Evolutionary conservation across 202 grass and related monocot genomes (phyloP).

Genomic region (Schoenoplectus tabernaemontani): DNA sequence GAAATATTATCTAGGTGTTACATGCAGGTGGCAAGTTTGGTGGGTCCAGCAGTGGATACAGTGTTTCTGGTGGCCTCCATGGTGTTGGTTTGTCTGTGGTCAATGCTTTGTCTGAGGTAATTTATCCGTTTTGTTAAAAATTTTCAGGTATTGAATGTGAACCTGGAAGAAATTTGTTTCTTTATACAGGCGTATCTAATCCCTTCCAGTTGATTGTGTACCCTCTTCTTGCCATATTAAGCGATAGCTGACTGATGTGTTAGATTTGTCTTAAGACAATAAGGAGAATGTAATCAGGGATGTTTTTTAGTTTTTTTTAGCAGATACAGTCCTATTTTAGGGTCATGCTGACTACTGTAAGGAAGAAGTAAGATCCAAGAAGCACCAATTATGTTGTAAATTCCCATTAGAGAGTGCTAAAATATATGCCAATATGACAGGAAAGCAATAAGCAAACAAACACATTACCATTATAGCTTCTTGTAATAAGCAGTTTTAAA

Average conservation of each 20-base stretch:
- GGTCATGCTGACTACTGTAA: no score
- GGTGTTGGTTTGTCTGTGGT: slow-evolving; percentile 96
- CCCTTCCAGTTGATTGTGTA: neutral
- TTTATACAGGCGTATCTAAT: neutral
- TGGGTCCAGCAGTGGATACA: slow-evolving; percentile 86
- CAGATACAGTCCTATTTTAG: no score
- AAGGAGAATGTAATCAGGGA: neutral
- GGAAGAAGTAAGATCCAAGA: no score
- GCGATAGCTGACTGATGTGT: neutral
- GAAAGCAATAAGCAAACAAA: no score
- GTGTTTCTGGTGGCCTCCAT: slow-evolving; percentile 85
- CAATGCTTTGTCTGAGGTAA: slow-evolving; percentile 97
- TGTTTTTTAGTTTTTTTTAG: no score
- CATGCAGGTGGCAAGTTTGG: slow-evolving; percentile 98
- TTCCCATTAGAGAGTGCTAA: neutral
- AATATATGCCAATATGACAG: no score
- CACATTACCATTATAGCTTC: no score
- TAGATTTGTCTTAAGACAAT: slow-evolving; percentile 5
- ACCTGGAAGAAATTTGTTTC: neutral
- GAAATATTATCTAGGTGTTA: slow-evolving; percentile 45
- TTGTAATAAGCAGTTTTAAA: no score
- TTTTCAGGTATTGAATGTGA: neutral
- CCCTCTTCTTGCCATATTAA: neutral
- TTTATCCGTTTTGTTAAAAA: slow-evolving; percentile 23
- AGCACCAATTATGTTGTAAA: no score